These are phyloP conservation scores for Candida pseudofarinosa DNA, from an alignment of 805 yeast species.

Conservation along the genomic window DNA sequence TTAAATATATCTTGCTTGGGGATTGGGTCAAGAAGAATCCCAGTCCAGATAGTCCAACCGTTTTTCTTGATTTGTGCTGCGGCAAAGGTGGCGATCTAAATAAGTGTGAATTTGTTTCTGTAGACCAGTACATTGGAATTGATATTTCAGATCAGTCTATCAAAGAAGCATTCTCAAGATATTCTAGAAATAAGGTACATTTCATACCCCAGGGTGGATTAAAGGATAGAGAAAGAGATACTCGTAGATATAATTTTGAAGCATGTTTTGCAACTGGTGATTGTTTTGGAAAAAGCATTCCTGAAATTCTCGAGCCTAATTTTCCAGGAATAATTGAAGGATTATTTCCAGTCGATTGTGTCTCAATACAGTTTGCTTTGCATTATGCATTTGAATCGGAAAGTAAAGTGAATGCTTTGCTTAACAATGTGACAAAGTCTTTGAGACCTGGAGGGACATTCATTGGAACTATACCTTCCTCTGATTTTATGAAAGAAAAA, in stretches of 20 bases:
- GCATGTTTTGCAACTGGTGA: constrained; percentile 90
- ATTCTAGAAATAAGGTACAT: constrained; percentile 46
- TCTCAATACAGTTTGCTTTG: constrained; percentile 86
- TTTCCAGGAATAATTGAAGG: constrained; percentile 59
- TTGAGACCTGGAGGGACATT: constrained; percentile 81
- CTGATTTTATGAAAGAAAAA: constrained; percentile 74
- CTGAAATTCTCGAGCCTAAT: constrained; percentile 58
- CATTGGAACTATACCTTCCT: constrained; percentile 91
- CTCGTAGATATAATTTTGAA: constrained; percentile 58
- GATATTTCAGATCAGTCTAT: constrained; percentile 90
- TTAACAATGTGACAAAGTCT: constrained; percentile 72
- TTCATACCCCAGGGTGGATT: constrained; percentile 26
- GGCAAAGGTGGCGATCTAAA: constrained; percentile 98
- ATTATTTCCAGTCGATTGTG: constrained; percentile 79
- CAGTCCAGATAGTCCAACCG: constrained; percentile 22
- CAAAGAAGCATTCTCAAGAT: constrained; percentile 77
- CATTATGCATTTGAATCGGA: constrained; percentile 94
- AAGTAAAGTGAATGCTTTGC: constrained; percentile 65
- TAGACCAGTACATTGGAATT: constrained; percentile 79
- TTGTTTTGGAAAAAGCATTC: constrained; percentile 70
- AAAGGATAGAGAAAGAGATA: constrained; percentile 21
- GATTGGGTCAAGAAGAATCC: constrained; percentile 47
- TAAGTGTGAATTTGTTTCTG: constrained; percentile 75
- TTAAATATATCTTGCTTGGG: constrained; percentile 79
- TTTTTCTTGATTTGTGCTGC: constrained; percentile 82